Conservation (phyloP, 2,329 filamentous ascomycete species). For the Zymoseptoria tritici region DNA sequence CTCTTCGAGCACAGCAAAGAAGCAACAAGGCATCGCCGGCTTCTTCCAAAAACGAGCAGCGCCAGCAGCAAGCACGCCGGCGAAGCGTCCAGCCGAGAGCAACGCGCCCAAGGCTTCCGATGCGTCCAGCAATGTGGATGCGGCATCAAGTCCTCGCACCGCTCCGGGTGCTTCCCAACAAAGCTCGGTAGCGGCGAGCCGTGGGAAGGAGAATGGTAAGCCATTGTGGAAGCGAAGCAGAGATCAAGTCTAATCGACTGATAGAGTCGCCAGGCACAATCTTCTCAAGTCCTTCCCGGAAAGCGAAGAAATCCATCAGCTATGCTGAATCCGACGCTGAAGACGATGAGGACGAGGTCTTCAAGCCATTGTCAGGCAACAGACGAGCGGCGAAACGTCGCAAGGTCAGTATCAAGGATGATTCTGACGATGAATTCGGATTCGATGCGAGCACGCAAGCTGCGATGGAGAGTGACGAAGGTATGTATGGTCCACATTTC, state of each 20-base stretch:
- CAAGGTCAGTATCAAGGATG: constrained; percentile 56
- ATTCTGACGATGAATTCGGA: constrained; percentile 64
- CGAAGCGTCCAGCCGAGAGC: constrained; percentile 25
- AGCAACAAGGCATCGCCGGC: constrained; percentile 65
- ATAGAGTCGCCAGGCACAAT: constrained; percentile 40
- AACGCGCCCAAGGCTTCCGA: constrained; percentile 2
- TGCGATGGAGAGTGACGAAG: constrained; percentile 54
- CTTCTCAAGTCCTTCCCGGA: constrained; percentile 69
- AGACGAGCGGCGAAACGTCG: constrained; percentile 49
- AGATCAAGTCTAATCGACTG: constrained; percentile 35
- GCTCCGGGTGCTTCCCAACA: constrained; percentile 29
- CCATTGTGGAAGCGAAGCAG: not conserved
- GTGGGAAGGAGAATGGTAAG: constrained; percentile 49
- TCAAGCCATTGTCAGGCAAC: constrained; percentile 47
- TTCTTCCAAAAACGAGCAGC: constrained; percentile 60
- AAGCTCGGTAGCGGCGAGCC: constrained; percentile 46
- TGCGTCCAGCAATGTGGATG: constrained; percentile 9
- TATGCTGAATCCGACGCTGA: constrained; percentile 84
- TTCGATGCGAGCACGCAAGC: constrained; percentile 50
- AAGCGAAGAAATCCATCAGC: constrained; percentile 61
- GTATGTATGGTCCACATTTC: constrained; percentile 31
- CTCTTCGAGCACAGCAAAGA: constrained; percentile 32
- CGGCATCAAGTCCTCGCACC: constrained; percentile 14
- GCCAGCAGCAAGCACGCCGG: constrained; percentile 37
- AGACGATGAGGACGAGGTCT: constrained; percentile 65